Evolutionary conservation across 2,329 filamentous ascomycete species (phyloP).

Genomic region (Exophiala xenobiotica): DNA sequence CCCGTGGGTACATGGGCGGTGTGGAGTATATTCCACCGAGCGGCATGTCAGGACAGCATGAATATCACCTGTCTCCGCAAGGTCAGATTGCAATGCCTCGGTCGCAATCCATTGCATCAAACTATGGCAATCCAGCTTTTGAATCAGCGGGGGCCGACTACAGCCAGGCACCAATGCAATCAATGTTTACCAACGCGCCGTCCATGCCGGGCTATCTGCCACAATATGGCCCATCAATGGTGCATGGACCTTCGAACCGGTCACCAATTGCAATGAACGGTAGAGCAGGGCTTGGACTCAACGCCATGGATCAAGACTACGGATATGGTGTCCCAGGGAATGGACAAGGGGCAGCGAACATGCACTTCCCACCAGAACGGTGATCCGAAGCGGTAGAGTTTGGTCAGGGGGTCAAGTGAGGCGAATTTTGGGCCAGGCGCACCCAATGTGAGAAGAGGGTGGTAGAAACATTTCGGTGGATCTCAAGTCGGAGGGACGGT

Average conservation of each 20-base stretch:
- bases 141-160: constrained; percentile 9
- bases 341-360: constrained; percentile 1
- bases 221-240: constrained; percentile 13
- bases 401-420: not conserved
- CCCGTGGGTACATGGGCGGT: constrained; percentile 5
- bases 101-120: constrained; percentile 10
- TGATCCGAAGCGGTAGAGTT: not conserved
- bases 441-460: not conserved
- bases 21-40: constrained; percentile 8
- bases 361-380: constrained; percentile 11
- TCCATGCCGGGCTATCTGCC: constrained; percentile 11
- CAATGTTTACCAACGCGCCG: constrained; percentile 13
- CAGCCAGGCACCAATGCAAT: constrained; percentile 11
- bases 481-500: not conserved
- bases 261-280: constrained; percentile 8
- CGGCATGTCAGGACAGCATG: constrained; percentile 1
- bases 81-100: constrained; percentile 14
- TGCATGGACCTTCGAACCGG: constrained; percentile 6
- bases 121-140: constrained; percentile 11
- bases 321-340: constrained; percentile 5
- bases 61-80: constrained; percentile 18
- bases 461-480: not conserved
- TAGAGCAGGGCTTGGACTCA: constrained; percentile 19
- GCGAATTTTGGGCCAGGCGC: not conserved
- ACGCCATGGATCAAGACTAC: constrained; percentile 13